phyloP scores from a whole-genome alignment of 306 rosid species.

The Quercus parvula region DNA sequence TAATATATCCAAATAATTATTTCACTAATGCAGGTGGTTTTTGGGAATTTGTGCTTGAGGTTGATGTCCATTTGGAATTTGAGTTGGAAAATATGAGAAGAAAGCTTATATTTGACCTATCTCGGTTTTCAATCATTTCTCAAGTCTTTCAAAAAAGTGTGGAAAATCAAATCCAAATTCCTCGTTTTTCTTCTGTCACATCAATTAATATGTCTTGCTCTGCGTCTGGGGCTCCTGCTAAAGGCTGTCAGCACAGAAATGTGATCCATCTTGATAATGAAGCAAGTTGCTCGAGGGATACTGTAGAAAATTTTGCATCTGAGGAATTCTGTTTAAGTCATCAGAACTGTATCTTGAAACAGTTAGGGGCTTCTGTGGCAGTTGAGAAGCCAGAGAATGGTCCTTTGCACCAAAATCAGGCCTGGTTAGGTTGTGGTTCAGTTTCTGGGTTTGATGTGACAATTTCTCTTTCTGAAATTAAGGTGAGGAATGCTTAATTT shows the following conservation, averaged over 20 bases:
- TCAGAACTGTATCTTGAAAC: constrained; percentile 54
- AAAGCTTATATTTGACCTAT: constrained; percentile 50
- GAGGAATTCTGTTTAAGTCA: constrained; percentile 31
- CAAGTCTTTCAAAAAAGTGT: constrained; percentile 40
- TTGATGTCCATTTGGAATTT: constrained; percentile 51
- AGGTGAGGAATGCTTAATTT: constrained; percentile 42
- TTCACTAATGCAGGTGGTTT: constrained; percentile 54
- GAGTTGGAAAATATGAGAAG: constrained; percentile 41
- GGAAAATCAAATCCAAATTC: constrained; percentile 38
- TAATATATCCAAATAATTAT: constrained; percentile 11
- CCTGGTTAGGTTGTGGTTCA: constrained; percentile 70
- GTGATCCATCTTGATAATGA: constrained; percentile 36
- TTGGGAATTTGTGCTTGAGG: constrained; percentile 59
- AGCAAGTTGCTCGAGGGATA: constrained; percentile 55
- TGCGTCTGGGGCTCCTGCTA: constrained; percentile 40
- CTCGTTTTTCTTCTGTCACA: constrained; percentile 58
- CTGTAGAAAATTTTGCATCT: constrained; percentile 16
- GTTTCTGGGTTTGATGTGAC: constrained; percentile 58
- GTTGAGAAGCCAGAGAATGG: constrained; percentile 46
- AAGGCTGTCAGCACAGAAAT: constrained; percentile 32
- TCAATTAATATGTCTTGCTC: constrained; percentile 29
- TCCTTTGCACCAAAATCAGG: constrained; percentile 26
- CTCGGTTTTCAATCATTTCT: constrained; percentile 60
- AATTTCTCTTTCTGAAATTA: constrained; percentile 67
- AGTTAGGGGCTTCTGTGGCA: constrained; percentile 49